Conservation (phyloP, 2,329 filamentous ascomycete species). For the Coniochaeta ligniaria region DNA sequence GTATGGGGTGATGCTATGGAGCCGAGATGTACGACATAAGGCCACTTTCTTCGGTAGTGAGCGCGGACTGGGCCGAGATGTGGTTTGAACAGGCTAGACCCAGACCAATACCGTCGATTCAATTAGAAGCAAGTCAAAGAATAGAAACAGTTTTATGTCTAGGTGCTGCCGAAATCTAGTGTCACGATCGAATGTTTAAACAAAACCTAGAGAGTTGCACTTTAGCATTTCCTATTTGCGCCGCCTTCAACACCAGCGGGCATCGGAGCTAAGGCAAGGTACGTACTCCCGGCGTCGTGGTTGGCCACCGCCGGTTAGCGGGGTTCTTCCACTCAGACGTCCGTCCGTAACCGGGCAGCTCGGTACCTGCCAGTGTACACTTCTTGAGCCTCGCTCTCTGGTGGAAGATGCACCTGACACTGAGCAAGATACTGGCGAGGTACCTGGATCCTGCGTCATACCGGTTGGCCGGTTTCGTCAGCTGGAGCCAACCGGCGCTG, state of each 20-base stretch:
- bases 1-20: conserved; percentile 14
- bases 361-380: too few relatives aligned
- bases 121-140: background rate
- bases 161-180: background rate
- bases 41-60: conserved; percentile 12
- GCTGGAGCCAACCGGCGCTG: background rate
- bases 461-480: background rate
- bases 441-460: background rate
- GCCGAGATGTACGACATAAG: conserved; percentile 12
- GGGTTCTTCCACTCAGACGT: too few relatives aligned
- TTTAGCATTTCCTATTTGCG: background rate
- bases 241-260: background rate
- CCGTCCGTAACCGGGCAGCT: too few relatives aligned
- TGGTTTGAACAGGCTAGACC: background rate
- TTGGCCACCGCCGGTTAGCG: too few relatives aligned
- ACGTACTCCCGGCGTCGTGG: background rate
- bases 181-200: conserved; percentile 4
- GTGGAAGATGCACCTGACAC: background rate
- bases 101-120: background rate
- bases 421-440: background rate
- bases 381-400: too few relatives aligned
- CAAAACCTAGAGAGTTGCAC: background rate
- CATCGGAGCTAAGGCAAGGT: background rate
- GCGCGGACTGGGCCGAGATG: background rate
- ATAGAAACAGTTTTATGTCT: too few relatives aligned